phyloP scores from a whole-genome alignment of 495 filamentous ascomycete species.

The Aspergillus campestris region DNA sequence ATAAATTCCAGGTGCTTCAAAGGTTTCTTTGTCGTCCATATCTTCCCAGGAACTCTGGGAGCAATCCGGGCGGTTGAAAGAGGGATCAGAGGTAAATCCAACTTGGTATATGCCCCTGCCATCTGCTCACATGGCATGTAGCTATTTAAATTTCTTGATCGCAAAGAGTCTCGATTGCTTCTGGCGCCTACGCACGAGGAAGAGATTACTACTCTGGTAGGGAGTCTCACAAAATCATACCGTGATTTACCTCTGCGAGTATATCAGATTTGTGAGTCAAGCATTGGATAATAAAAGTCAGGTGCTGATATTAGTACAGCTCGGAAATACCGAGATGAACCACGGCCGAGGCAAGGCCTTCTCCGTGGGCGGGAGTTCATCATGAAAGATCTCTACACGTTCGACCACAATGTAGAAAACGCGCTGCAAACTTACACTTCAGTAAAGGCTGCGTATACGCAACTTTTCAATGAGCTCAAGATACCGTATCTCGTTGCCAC shows the following conservation, averaged over 20 bases:
- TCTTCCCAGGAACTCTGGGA: conserved; percentile 81
- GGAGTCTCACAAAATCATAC: conserved; percentile 68
- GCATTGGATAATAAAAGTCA: not conserved
- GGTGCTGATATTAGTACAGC: conserved; percentile 35
- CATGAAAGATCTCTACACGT: conserved; percentile 99
- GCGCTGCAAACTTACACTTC: conserved; percentile 70
- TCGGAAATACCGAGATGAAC: conserved; percentile 91
- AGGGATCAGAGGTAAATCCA: conserved; percentile 46
- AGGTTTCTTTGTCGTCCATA: conserved; percentile 79
- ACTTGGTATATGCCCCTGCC: conserved; percentile 5
- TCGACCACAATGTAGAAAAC: conserved; percentile 57
- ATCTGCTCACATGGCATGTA: conserved; percentile 4
- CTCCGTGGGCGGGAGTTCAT: conserved; percentile 87
- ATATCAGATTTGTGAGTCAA: conserved; percentile 75
- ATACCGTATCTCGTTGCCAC: conserved; percentile 77
- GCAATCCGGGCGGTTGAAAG: conserved; percentile 52
- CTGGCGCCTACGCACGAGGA: conserved; percentile 95
- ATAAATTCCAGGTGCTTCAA: conserved; percentile 61
- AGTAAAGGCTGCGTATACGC: conserved; percentile 61
- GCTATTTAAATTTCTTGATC: conserved; percentile 52
- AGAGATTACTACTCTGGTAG: conserved; percentile 80
- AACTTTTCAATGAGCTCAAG: conserved; percentile 73
- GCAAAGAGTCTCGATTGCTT: conserved; percentile 65
- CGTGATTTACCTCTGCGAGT: conserved; percentile 78
- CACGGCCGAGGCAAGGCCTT: conserved; percentile 77